Base-by-base conservation (phyloP, 257 asterid genomes). In the Solanum microdontum region DNA sequence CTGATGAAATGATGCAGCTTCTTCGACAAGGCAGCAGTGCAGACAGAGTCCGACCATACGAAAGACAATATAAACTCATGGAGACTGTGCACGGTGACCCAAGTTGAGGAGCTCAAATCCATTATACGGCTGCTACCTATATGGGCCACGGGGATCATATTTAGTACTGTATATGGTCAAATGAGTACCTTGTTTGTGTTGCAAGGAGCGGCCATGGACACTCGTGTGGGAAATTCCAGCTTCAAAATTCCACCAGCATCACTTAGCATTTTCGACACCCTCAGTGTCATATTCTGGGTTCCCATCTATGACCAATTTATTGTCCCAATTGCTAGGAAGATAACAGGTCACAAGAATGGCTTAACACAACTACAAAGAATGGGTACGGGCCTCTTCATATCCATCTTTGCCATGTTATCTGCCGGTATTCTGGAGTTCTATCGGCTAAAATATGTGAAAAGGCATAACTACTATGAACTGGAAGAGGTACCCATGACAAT, bases 31-130 rank as follows among this genome's bases (percentile, higher is more conserved):
- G 95, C 95, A 19, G 93, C 95, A 13, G 94, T 93, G 34, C 92
- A 90, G 88, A 33, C 45, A 33, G 92, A 88, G 45, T 77, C 91
- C 10, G 98, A 93, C 33, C 43, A 77, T 33, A 43, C 1, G 24
- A 91, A 90, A 6, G 91, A 88, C 36, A 58, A 92, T 11, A 39
- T 87, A 6, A 45, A 89, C 85, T 90, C 89, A 1, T 94, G 98
- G 98, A 90, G 92, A n/a, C 93, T 93, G 1, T 94, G 98, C 94
- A 92, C 95, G 1, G 93, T 94, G 70, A 93, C 96, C 3, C 96
- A 94, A 87, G 94, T 94, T 14, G 96, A 94, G 86, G 96, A 94
- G 86, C 90, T 94, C 9, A 94, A 94, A 84, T 92, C 92, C 34
- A 87, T 94, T 69, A 84, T 94, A 72, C 89, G 92, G 4, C 68